These are phyloP conservation scores for Lunasporangiospora selenospora DNA, from an alignment of 192 early-diverging fungal species.

Conservation along the genomic window DNA sequence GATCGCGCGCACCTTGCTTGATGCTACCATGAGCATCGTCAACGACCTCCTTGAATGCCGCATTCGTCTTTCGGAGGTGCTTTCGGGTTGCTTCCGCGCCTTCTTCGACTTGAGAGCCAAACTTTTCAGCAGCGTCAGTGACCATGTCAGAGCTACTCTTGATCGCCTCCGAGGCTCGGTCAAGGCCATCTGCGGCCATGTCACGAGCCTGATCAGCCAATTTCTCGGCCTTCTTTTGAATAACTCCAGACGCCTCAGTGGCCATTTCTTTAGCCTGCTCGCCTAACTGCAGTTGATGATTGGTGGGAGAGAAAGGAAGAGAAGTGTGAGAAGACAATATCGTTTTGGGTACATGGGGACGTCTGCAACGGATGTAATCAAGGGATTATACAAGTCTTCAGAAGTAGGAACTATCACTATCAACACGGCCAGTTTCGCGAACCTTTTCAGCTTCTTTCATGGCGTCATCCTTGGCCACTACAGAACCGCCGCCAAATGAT, in stretches of 20 bases:
- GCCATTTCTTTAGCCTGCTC: conserved; percentile 35
- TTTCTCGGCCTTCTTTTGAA: conserved; percentile 28
- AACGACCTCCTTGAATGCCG: background rate
- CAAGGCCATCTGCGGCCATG: conserved; percentile 28
- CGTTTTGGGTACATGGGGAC: no score
- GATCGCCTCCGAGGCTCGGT: conserved; percentile 16
- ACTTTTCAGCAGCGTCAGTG: background rate
- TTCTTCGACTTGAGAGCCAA: conserved; percentile 6
- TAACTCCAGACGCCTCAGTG: conserved; percentile 6
- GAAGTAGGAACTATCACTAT: no score
- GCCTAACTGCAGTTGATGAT: conserved; percentile 26
- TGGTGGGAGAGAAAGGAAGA: background rate
- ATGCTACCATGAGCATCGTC: background rate
- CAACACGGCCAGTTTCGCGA: no score
- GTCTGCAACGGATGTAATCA: no score
- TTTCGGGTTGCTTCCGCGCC: conserved; percentile 11
- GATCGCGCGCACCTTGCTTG: background rate
- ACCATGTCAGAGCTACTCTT: conserved; percentile 14
- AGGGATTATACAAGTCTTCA: no score
- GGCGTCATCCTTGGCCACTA: conserved; percentile 26
- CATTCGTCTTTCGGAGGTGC: conserved; percentile 9
- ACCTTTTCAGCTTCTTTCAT: conserved; percentile 42
- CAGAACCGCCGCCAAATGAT: no score
- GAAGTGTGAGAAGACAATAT: background rate
- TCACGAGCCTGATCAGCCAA: conserved; percentile 31